phyloP scores from a whole-genome alignment of 768 basidiomycete species.

The Suillus subaureus region DNA sequence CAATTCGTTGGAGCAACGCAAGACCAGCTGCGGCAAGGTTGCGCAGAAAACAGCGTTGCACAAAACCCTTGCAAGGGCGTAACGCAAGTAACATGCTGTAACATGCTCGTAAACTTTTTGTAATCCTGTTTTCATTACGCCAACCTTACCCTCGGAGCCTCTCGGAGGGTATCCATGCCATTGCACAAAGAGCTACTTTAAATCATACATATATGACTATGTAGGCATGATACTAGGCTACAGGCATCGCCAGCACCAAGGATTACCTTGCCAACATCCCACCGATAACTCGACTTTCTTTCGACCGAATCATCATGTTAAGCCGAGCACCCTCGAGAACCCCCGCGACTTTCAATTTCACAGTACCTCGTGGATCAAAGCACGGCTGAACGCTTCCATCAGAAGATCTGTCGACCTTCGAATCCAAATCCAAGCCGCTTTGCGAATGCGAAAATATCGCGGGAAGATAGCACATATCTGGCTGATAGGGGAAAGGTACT shows the following conservation, averaged over 20 bases:
- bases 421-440: neutral
- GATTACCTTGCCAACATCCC: neutral
- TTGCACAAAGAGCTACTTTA: neutral
- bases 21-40: conserved; percentile 3
- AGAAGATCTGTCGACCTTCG: neutral
- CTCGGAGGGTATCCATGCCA: neutral
- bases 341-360: neutral
- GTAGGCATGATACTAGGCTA: neutral
- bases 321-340: neutral
- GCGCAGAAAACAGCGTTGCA: neutral
- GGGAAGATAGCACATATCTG: neutral
- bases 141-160: neutral
- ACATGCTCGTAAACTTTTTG: neutral
- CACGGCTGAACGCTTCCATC: neutral
- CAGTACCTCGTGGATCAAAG: neutral
- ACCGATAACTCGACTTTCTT: neutral
- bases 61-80: neutral
- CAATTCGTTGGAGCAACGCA: neutral
- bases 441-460: neutral
- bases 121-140: conserved; percentile 2
- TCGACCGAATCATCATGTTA: neutral
- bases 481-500: neutral
- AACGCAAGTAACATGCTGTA: conserved; percentile 4
- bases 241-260: neutral
- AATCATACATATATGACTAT: neutral